A percentile compares a stretch with the other conserved stretches of the same genome.
Conservation (phyloP, 306 rosid genomes). For the Ammopiptanthus mongolicus region DNA sequence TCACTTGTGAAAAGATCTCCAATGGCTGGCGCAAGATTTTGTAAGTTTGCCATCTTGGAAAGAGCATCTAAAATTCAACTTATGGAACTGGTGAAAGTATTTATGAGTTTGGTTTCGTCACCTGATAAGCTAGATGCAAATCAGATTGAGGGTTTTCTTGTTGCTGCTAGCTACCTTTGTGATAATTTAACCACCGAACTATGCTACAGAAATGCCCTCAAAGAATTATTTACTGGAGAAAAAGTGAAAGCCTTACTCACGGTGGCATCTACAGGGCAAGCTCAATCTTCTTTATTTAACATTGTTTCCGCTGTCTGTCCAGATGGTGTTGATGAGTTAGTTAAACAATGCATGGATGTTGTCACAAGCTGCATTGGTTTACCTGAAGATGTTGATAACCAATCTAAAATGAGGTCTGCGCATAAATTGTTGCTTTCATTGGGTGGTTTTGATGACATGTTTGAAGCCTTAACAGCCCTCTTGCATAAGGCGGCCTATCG, state of each 20-base stretch:
- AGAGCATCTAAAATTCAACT: constrained; percentile 68
- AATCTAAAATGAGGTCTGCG: constrained; percentile 80
- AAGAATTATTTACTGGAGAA: constrained; percentile 55
- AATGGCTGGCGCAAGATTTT: constrained; percentile 84
- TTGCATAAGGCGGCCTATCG: constrained; percentile 76
- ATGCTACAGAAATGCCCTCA: constrained; percentile 42
- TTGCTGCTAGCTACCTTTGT: constrained; percentile 59
- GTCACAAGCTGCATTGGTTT: constrained; percentile 74
- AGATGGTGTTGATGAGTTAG: constrained; percentile 51
- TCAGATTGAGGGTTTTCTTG: constrained; percentile 71
- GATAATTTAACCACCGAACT: constrained; percentile 45
- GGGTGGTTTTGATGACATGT: constrained; percentile 65
- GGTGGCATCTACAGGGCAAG: constrained; percentile 47
- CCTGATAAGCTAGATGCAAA: constrained; percentile 41
- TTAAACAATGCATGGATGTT: constrained; percentile 54
- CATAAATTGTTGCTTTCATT: constrained; percentile 68
- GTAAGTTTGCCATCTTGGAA: constrained; percentile 56
- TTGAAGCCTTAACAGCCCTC: constrained; percentile 57
- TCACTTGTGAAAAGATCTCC: constrained; percentile 83
- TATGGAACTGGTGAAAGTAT: constrained; percentile 58
- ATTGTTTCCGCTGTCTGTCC: constrained; percentile 60
- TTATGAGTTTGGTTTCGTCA: constrained; percentile 53
- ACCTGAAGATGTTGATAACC: constrained; percentile 56
- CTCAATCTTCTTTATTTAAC: constrained; percentile 67
- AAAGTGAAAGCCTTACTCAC: constrained; percentile 55